Conservation (phyloP, 2,329 filamentous ascomycete genomes). For the Fusarium xylarioides region DNA sequence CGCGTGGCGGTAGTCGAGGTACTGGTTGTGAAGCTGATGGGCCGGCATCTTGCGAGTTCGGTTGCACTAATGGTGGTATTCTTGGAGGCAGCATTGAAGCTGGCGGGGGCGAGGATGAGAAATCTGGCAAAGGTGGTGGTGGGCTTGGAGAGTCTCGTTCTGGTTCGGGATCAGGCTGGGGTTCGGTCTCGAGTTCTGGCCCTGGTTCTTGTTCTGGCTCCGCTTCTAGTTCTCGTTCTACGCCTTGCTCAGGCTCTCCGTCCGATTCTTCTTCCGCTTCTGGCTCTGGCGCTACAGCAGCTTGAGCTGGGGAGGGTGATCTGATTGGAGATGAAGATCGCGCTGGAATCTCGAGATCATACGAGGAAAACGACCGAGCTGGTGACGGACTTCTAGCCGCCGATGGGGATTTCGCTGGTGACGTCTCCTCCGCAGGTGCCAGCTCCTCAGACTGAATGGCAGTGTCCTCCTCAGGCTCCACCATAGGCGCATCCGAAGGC, state of each 20-base stretch:
- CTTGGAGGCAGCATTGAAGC: slow-evolving; percentile 30
- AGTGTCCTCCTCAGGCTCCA: background rate
- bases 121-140: background rate
- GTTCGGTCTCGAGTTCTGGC: background rate
- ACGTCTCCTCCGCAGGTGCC: background rate
- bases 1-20: slow-evolving; percentile 47
- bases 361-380: slow-evolving; percentile 7
- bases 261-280: background rate
- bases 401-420: background rate
- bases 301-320: background rate
- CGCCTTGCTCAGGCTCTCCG: background rate
- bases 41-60: background rate
- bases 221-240: background rate
- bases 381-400: slow-evolving; percentile 5
- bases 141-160: background rate
- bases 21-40: slow-evolving; percentile 24
- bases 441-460: background rate
- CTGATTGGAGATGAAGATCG: background rate
- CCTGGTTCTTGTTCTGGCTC: background rate
- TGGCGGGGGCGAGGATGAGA: slow-evolving; percentile 13
- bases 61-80: slow-evolving; percentile 12
- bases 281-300: background rate
- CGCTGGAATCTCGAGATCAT: background rate
- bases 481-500: background rate
- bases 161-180: background rate